Conservation (phyloP, 345 rosid genomes). For the Carallia brachiata region DNA sequence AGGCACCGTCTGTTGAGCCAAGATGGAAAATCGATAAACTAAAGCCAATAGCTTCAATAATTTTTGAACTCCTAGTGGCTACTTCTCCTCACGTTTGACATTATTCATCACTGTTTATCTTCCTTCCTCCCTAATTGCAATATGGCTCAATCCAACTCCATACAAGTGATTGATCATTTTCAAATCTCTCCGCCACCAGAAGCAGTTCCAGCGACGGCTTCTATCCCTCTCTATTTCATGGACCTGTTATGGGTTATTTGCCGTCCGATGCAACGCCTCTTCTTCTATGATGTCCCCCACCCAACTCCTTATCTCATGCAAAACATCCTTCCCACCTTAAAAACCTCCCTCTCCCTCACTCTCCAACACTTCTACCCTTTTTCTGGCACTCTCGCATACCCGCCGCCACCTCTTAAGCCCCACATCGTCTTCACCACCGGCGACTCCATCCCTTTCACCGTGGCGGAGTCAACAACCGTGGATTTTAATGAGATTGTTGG, state of each 20-base stretch:
- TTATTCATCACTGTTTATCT: no score
- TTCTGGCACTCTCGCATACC: slow-evolving; percentile 24
- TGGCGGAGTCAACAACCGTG: slow-evolving; percentile 25
- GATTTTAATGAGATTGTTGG: slow-evolving; percentile 20
- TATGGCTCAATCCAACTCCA: no score
- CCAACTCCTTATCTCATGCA: slow-evolving; percentile 15
- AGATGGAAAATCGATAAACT: no score
- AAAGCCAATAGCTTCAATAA: no score
- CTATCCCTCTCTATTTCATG: slow-evolving; percentile 18
- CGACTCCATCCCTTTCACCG: slow-evolving; percentile 22
- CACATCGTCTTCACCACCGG: slow-evolving; percentile 17
- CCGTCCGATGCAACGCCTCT: slow-evolving; percentile 25
- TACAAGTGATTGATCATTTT: slow-evolving; percentile 1
- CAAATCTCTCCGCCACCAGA: slow-evolving; percentile 18
- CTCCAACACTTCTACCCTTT: slow-evolving; percentile 30
- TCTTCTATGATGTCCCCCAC: slow-evolving; percentile 27
- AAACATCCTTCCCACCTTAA: slow-evolving; percentile 18
- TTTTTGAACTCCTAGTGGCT: no score
- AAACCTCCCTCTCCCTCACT: slow-evolving; percentile 27
- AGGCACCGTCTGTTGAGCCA: no score
- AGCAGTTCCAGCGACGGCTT: slow-evolving; percentile 6
- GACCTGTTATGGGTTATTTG: slow-evolving; percentile 17
- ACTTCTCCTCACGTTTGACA: no score
- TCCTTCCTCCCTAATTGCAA: no score
- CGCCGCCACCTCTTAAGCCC: slow-evolving; percentile 28